Evolutionary conservation across 805 yeast genomes (phyloP), one percentile per base, ranked within the genome.

Genomic region (Saccharomycopsis sp.): DNA sequence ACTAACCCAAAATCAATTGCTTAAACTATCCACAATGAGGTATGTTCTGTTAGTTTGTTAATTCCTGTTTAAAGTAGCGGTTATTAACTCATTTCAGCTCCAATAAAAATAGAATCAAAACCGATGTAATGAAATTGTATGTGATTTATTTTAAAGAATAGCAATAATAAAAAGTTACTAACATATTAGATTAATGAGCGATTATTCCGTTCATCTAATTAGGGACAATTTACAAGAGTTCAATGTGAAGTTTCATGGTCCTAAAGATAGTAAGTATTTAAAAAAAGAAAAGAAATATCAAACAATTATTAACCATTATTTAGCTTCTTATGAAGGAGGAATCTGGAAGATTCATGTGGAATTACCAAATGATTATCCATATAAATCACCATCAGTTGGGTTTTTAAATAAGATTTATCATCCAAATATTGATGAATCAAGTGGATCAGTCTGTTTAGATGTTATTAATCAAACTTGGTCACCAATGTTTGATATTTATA

Each of bases 391-490:
- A 4, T 86, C 96, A 13, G 87, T 89, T 47, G 97, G 96, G 5
- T 89, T 89, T 56, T 76, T 76, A 38, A 92, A 88, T 61, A 82
- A 79, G 55, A 89, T 92, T 15, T 88, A 76, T 61, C 98, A 89
- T 58, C 98, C 98, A 4, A 89, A 89, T 55, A 87, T 89, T 47
- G 98, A 89, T 56, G 94, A 87, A 56, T 69, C 76, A 21, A 78
- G 76, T 13, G 98, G 98, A 0, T 77, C 94, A 0, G 96, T 89
- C 5, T 89, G 98, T 60, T 73, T 89, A 37, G 97, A 89, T 58
- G 97, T 92, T 14, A 88, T 89, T 48, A 89, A 89, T 58, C 96
- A 89, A 56, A 86, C 97, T 1, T 89, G 98, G 98, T 83, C 94
- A 31, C 97, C 98, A 2, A 83, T 89, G 86, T 89, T 87, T 65